Percentiles rank a stretch among this genome's conserved stretches.
phyloP scores from a whole-genome alignment of 2,329 filamentous ascomycete species.

The Cordyceps fumosorosea region DNA sequence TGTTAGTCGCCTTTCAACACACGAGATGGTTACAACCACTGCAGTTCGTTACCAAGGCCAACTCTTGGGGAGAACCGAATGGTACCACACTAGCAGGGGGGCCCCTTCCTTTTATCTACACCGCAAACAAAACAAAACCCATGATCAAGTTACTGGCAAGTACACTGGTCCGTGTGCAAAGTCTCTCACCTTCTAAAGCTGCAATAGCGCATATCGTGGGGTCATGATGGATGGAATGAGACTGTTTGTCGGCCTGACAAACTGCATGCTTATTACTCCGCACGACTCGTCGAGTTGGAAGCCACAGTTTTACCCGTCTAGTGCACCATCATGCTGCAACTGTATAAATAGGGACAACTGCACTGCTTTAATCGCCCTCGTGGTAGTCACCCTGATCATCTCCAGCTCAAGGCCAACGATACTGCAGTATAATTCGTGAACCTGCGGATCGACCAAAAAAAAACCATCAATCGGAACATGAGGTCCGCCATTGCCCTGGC shows the following conservation, averaged over 20 bases:
- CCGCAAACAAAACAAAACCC: background rate
- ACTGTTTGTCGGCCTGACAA: too few relatives aligned
- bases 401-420: background rate
- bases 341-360: too few relatives aligned
- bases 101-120: background rate
- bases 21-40: too few relatives aligned
- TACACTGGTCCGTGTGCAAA: background rate
- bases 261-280: too few relatives aligned
- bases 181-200: background rate
- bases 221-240: background rate
- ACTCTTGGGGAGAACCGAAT: background rate
- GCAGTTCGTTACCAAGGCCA: background rate
- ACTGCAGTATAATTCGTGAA: background rate
- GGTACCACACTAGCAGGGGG: background rate
- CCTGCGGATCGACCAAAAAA: background rate
- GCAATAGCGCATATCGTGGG: background rate
- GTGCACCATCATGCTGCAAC: too few relatives aligned
- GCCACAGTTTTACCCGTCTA: too few relatives aligned
- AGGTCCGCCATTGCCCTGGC: slow-evolving; percentile 1
- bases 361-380: background rate
- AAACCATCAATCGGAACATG: background rate
- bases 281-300: too few relatives aligned
- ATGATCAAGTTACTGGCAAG: background rate
- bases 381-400: background rate
- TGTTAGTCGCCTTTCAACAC: background rate